Percentiles rank a stretch among this genome's conserved stretches.
Evolutionary conservation across 1,139 yeast genomes (phyloP).

Genomic region (Hyphopichia buzzinii): DNA sequence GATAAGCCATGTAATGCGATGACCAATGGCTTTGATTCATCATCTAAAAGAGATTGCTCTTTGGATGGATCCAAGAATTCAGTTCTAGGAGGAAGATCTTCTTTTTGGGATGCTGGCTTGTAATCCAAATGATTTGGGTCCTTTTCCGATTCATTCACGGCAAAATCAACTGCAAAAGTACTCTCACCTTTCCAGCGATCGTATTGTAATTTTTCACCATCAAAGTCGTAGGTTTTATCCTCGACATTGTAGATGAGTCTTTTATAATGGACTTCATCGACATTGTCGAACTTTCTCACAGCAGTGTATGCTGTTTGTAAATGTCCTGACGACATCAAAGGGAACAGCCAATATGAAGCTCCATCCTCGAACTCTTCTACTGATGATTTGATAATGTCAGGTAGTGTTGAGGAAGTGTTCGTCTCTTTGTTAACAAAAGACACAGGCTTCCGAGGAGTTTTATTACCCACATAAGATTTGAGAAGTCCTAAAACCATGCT

Average conservation of each 20-base stretch:
- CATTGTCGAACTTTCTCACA: conserved; percentile 33
- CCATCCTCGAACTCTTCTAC: conserved; percentile 35
- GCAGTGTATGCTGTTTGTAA: conserved; percentile 49
- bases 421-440: conserved; percentile 1
- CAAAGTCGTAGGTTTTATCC: conserved; percentile 25
- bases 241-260: conserved; percentile 36
- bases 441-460: conserved; percentile 2
- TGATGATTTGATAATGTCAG: conserved; percentile 24
- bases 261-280: conserved; percentile 38
- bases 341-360: conserved; percentile 34
- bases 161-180: conserved; percentile 43
- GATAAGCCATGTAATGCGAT: conserved; percentile 59
- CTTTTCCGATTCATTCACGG: conserved; percentile 18
- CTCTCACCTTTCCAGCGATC: conserved; percentile 43
- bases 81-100: conserved; percentile 44
- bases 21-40: conserved; percentile 48
- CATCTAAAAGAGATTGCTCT: conserved; percentile 28
- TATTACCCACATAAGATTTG: conserved; percentile 3
- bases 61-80: conserved; percentile 33
- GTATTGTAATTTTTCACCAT: conserved; percentile 31
- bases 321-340: conserved; percentile 41
- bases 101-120: conserved; percentile 34
- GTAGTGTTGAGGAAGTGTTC: conserved; percentile 14
- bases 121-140: conserved; percentile 22
- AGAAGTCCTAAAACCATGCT: conserved; percentile 2